Evolutionary conservation across 352 stramenopile species (phyloP), one percentile per base, ranked within the genome.

Genomic region (Pythium phragmitis): DNA sequence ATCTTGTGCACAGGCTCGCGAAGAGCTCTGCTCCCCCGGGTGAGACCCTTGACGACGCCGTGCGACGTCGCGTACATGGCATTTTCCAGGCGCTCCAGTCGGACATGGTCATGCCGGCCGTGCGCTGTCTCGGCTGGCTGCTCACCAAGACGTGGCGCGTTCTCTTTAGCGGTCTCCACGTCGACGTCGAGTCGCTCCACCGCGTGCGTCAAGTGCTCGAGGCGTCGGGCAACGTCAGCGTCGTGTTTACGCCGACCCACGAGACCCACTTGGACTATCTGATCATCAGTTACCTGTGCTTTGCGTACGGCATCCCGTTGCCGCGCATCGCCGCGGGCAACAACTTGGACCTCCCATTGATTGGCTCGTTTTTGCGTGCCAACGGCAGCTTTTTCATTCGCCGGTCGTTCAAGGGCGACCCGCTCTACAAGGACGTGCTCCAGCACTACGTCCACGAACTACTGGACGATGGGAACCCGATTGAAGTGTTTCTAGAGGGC

Each of bases 301-400:
- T 95, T 55, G 82, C 82, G 7, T 96, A 96, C 63, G 85, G 90
- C 56, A 82, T 97, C 48, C 85, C 88, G 13, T 55, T 93, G 49
- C 89, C 88, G 1, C 82, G 86, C 30, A 96, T 96, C 64, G 87
- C 86, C 0, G 87, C 88, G 0, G 89, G 89, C 2, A 92, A 96
- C 75, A 96, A 97, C 71, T 61, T 96, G 36, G 85, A 96, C 52
- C 55, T 97, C 19, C 86, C 86, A 0, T 26, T 96, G 28, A 72
- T 97, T 28, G 88, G 89, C 7, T 75, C 75, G 1, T 92, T 96
- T 46, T 71, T 97, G 57, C 87, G 83, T 5, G 80, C 85, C 13
- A 92, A 89, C 49, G 89, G 89, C 57, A 93, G 85, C 57, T 97
- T 96, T 61, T 97, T 97, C 72, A 96, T 97, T 59, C 86, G 87